These are phyloP conservation scores for Dendrobium catenatum DNA, from an alignment of 106 monocot species.

Conservation along the genomic window DNA sequence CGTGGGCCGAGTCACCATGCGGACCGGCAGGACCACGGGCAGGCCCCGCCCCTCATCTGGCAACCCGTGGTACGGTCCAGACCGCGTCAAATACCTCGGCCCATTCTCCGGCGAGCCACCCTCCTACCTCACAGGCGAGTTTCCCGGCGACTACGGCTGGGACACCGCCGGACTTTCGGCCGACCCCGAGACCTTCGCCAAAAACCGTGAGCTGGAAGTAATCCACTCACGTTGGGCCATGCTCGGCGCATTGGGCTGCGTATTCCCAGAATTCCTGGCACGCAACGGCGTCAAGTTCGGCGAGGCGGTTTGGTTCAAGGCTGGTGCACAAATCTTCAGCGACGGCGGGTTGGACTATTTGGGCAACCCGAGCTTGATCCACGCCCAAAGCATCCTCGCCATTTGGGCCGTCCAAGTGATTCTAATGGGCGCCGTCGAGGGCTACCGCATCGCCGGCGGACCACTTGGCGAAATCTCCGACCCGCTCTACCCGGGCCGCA, in stretches of 20 bases:
- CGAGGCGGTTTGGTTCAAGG: too few relatives aligned
- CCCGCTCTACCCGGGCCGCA: slow-evolving; percentile 6
- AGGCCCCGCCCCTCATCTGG: neutral
- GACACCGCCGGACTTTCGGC: slow-evolving; percentile 19
- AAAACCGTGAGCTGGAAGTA: slow-evolving; percentile 14
- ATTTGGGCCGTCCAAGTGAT: slow-evolving; percentile 18
- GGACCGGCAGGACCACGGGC: neutral
- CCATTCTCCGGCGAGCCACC: slow-evolving; percentile 18
- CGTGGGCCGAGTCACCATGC: neutral
- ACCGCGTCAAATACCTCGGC: slow-evolving; percentile 15
- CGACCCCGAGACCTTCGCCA: slow-evolving; percentile 20
- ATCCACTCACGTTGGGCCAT: slow-evolving; percentile 8
- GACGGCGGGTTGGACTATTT: slow-evolving; percentile 14
- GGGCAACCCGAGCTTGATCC: slow-evolving; percentile 17
- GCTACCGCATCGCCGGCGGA: slow-evolving; percentile 17
- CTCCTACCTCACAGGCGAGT: slow-evolving; percentile 18
- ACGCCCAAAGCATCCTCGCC: slow-evolving; percentile 22
- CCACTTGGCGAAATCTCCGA: slow-evolving; percentile 13
- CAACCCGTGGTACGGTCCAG: slow-evolving; percentile 11
- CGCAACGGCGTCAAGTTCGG: slow-evolving; percentile 13
- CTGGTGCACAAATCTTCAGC: too few relatives aligned
- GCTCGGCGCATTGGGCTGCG: slow-evolving; percentile 3
- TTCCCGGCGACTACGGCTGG: slow-evolving; percentile 24
- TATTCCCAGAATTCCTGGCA: slow-evolving; percentile 5
- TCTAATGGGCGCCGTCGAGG: slow-evolving; percentile 19